phyloP scores from a whole-genome alignment of 2,329 filamentous ascomycete species.

The Claviceps digitariae region DNA sequence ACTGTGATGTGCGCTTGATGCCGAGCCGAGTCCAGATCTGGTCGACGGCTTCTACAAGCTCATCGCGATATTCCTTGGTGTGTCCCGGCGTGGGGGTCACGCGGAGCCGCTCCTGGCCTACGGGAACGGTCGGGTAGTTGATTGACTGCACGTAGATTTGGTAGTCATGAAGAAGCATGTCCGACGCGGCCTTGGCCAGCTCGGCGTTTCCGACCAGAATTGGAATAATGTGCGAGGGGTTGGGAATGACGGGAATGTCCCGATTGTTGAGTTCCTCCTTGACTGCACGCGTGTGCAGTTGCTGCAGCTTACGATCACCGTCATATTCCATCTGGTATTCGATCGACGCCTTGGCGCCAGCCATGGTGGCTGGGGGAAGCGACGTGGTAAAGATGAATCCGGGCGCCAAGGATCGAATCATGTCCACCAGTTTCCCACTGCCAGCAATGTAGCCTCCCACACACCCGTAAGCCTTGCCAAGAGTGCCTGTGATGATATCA shows the following conservation, averaged over 20 bases:
- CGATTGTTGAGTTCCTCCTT: slow-evolving; percentile 67
- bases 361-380: slow-evolving; percentile 91
- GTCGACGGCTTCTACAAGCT: slow-evolving; percentile 73
- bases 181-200: slow-evolving; percentile 80
- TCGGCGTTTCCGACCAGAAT: slow-evolving; percentile 90
- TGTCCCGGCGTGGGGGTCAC: slow-evolving; percentile 95
- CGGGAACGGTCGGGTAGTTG: slow-evolving; percentile 96
- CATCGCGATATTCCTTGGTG: slow-evolving; percentile 67
- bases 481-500: slow-evolving; percentile 93
- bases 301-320: slow-evolving; percentile 81
- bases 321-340: slow-evolving; percentile 81
- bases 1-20: slow-evolving; percentile 87
- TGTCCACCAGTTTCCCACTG: slow-evolving; percentile 74
- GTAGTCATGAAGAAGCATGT: slow-evolving; percentile 80
- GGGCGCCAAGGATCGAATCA: slow-evolving; percentile 83
- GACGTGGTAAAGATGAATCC: slow-evolving; percentile 99
- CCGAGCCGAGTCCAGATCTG: slow-evolving; percentile 77
- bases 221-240: slow-evolving; percentile 92
- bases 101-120: slow-evolving; percentile 91
- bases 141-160: slow-evolving; percentile 96
- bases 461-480: slow-evolving; percentile 95
- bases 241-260: slow-evolving; percentile 93
- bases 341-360: slow-evolving; percentile 79
- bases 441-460: slow-evolving; percentile 97
- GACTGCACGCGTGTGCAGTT: slow-evolving; percentile 89